These are phyloP conservation scores for Astrothelium macrocarpum DNA, from an alignment of 495 filamentous ascomycete genomes.

Conservation along the genomic window DNA sequence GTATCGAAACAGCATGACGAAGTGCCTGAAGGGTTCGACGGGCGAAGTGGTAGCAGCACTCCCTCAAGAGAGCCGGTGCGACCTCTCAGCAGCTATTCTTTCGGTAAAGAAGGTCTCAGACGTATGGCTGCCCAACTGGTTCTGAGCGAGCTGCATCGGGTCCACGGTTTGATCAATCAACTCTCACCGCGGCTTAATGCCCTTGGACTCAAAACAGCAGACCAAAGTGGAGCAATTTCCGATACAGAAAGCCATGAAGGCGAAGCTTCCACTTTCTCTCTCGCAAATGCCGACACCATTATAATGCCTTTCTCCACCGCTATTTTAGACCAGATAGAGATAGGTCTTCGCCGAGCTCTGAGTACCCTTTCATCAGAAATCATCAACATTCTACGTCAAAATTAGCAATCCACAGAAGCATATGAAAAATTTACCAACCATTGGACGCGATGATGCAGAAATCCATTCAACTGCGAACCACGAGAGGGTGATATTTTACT, in stretches of 20 bases:
- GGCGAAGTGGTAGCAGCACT: background rate
- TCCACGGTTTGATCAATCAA: constrained; percentile 18
- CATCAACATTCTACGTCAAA: background rate
- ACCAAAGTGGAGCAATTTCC: background rate
- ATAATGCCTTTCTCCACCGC: background rate
- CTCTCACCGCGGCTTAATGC: background rate
- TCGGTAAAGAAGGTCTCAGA: constrained; percentile 21
- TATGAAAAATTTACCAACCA: background rate
- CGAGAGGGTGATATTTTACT: too few species aligned
- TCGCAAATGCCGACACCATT: background rate
- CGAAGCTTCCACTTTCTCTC: background rate
- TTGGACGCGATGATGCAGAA: background rate
- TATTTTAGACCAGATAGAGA: background rate
- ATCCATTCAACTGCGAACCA: background rate
- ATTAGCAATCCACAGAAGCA: background rate
- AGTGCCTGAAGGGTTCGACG: background rate
- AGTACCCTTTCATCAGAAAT: background rate
- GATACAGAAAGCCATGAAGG: background rate
- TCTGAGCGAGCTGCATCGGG: constrained; percentile 36
- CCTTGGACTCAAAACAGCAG: background rate
- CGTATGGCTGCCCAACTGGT: constrained; percentile 32
- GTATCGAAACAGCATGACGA: background rate
- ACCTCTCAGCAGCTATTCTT: constrained; percentile 13
- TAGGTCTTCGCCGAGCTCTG: background rate
- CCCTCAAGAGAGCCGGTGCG: constrained; percentile 6